Conservation (phyloP, 2,329 filamentous ascomycete species). For the Shiraia bambusicola region DNA sequence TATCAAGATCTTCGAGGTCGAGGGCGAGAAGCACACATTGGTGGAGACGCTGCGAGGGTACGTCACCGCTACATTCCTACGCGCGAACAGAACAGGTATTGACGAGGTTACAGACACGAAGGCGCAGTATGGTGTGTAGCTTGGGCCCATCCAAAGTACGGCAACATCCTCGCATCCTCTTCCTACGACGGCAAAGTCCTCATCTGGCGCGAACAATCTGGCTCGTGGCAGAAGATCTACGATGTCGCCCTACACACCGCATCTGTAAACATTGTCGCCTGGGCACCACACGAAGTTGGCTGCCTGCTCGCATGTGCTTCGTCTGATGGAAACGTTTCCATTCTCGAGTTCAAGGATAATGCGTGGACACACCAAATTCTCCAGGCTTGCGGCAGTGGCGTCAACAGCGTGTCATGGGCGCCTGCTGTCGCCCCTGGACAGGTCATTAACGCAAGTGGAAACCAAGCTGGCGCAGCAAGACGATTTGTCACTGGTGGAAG, state of each 20-base stretch:
- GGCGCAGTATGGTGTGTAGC: constrained; percentile 97
- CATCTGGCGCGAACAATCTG: constrained; percentile 87
- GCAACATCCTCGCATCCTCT: constrained; percentile 93
- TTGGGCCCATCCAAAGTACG: constrained; percentile 96
- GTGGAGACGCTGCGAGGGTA: constrained; percentile 94
- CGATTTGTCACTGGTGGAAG: constrained; percentile 93
- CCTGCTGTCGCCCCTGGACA: constrained; percentile 81
- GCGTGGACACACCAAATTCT: constrained; percentile 88
- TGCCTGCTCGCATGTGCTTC: constrained; percentile 93
- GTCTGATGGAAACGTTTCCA: constrained; percentile 88
- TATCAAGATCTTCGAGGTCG: constrained; percentile 98
- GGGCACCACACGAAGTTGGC: constrained; percentile 95
- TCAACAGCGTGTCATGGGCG: constrained; percentile 95
- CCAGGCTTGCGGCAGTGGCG: constrained; percentile 87
- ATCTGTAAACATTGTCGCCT: constrained; percentile 93
- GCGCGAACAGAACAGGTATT: constrained; percentile 9
- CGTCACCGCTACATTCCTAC: constrained; percentile 23
- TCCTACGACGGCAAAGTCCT: constrained; percentile 98
- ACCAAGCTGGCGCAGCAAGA: constrained; percentile 59
- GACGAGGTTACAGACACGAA: constrained; percentile 70
- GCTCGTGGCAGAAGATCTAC: constrained; percentile 73
- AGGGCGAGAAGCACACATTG: constrained; percentile 85
- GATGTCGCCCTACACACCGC: constrained; percentile 93
- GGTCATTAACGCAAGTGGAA: constrained; percentile 70
- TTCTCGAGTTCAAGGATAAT: constrained; percentile 96